phyloP scores from a whole-genome alignment of 345 rosid species.

The Physaria fendleri region DNA sequence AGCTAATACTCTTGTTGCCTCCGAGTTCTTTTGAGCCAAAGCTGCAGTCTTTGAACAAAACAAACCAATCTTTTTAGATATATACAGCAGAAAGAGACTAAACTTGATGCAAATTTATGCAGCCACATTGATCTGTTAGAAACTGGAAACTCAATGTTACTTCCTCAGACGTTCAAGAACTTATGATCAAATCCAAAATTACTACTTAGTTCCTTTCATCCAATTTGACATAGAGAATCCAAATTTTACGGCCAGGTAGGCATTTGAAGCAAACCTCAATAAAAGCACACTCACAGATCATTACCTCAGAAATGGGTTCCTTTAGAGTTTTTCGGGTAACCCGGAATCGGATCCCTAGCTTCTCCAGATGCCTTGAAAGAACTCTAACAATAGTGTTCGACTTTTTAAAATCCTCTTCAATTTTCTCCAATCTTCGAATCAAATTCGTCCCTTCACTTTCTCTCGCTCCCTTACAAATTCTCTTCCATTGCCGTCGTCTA shows the following conservation, averaged over 20 bases:
- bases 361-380: constrained; percentile 85
- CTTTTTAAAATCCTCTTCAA: constrained; percentile 77
- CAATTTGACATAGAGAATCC: not conserved
- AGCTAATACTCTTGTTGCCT: constrained; percentile 78
- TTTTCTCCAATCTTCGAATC: constrained; percentile 61
- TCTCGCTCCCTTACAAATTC: constrained; percentile 41
- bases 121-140: not conserved
- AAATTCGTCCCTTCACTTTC: constrained; percentile 41
- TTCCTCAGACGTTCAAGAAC: not conserved
- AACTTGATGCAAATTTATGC: not conserved
- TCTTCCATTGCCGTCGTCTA: constrained; percentile 74
- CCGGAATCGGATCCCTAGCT: constrained; percentile 82
- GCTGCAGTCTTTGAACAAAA: constrained; percentile 64
- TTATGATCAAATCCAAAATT: not conserved
- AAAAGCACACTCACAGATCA: not conserved
- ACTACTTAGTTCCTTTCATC: not conserved
- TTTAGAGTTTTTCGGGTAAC: constrained; percentile 67
- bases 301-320: constrained; percentile 81
- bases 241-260: too few species aligned
- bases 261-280: too few species aligned
- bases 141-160: not conserved
- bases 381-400: constrained; percentile 54
- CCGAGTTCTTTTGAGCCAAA: constrained; percentile 92
- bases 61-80: constrained; percentile 3
- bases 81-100: not conserved